phyloP scores from a whole-genome alignment of 1,284 basidiomycete genomes.

The Calocybe gambosa region DNA sequence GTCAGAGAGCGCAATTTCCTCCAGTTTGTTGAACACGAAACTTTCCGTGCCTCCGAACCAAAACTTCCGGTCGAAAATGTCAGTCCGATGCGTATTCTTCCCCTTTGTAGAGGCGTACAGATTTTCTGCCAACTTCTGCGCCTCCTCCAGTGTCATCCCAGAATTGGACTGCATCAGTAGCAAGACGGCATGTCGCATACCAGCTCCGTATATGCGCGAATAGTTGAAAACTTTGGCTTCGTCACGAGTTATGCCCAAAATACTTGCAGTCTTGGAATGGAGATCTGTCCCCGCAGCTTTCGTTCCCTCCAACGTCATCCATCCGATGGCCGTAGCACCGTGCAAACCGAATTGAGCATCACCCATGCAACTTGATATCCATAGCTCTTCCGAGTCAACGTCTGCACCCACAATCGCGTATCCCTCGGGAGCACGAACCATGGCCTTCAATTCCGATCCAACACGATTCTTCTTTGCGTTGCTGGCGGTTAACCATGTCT shows the following conservation, averaged over 20 bases:
- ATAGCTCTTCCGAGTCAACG: constrained; percentile 97
- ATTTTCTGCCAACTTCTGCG: constrained; percentile 77
- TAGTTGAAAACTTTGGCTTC: constrained; percentile 99
- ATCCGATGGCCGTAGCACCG: constrained; percentile 94
- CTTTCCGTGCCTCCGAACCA: constrained; percentile 98
- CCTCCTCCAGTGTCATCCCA: constrained; percentile 72
- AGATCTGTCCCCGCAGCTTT: constrained; percentile 94
- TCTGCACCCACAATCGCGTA: constrained; percentile 97
- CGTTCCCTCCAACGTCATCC: constrained; percentile 99
- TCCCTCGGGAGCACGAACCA: constrained; percentile 91
- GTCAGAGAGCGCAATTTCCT: constrained; percentile 88
- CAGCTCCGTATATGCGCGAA: constrained; percentile 97
- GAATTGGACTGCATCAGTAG: constrained; percentile 86
- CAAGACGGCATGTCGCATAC: constrained; percentile 90
- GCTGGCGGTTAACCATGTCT: constrained; percentile 97
- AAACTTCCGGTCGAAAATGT: constrained; percentile 75
- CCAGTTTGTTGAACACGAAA: constrained; percentile 98
- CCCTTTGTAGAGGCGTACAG: constrained; percentile 95
- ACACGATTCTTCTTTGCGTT: constrained; percentile 98
- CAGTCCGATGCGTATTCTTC: constrained; percentile 67
- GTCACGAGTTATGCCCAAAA: constrained; percentile 90
- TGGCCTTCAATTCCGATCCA: constrained; percentile 95
- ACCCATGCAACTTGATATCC: constrained; percentile 99
- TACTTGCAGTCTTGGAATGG: constrained; percentile 94
- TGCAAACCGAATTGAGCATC: constrained; percentile 98